phyloP scores from a whole-genome alignment of 345 rosid species.

The Eutrema japonicum region DNA sequence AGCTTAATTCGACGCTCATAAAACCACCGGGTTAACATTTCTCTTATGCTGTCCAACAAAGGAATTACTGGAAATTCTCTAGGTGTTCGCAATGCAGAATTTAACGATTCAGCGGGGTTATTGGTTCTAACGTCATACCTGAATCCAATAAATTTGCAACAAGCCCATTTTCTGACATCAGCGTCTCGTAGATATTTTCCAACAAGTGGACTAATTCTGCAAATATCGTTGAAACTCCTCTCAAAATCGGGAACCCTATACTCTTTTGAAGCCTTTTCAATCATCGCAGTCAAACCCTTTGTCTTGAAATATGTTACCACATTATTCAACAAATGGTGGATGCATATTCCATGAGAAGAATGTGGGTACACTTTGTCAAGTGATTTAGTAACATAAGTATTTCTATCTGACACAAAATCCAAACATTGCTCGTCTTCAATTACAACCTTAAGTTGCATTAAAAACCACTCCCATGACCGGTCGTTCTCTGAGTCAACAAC shows the following conservation, averaged over 20 bases:
- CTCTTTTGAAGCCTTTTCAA: background rate
- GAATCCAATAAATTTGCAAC: background rate
- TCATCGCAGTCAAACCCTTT: background rate
- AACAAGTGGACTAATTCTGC: background rate
- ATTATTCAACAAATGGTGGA: background rate
- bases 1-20: background rate
- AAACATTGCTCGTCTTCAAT: too few relatives aligned
- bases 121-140: background rate
- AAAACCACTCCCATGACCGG: too few relatives aligned
- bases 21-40: conserved; percentile 5
- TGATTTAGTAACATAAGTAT: too few relatives aligned
- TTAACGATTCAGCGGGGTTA: background rate
- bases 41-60: background rate
- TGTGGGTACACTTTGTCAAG: too few relatives aligned
- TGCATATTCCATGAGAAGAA: background rate
- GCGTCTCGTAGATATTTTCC: background rate
- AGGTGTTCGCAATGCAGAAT: background rate
- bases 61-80: background rate
- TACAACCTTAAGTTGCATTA: too few relatives aligned
- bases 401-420: too few relatives aligned
- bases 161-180: background rate
- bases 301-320: background rate
- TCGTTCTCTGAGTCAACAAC: too few relatives aligned
- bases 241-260: background rate
- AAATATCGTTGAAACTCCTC: background rate